A percentile compares a stretch with the other conserved stretches of the same genome.
Evolutionary conservation across 1,284 basidiomycete genomes (phyloP).

Genomic region (Inonotus hispidus): DNA sequence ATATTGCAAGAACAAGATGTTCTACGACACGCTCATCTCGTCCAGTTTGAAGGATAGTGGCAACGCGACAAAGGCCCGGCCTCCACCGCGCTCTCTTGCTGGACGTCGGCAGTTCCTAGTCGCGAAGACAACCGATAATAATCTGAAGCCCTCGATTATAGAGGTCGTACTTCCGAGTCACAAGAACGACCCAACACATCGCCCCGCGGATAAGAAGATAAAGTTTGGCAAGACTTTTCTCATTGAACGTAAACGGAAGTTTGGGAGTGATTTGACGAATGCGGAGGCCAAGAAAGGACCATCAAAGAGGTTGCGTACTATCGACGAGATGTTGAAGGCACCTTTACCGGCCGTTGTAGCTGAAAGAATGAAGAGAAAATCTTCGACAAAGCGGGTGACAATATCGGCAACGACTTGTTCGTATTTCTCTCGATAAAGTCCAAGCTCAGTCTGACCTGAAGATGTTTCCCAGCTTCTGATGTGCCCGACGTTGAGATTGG

Average conservation of each 20-base stretch:
- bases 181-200: not conserved
- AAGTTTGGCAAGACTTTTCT: not conserved
- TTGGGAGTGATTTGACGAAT: constrained; percentile 8
- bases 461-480: not conserved
- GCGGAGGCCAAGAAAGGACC: not conserved
- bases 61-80: not conserved
- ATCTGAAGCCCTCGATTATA: not conserved
- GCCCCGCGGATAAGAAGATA: not conserved
- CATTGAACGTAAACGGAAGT: constrained; percentile 11
- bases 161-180: not conserved
- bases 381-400: not conserved
- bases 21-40: constrained; percentile 13
- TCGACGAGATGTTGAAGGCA: constrained; percentile 9
- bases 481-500: constrained; percentile 7
- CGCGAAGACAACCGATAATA: not conserved
- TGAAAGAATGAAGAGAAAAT: not conserved
- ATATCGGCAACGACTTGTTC: not conserved
- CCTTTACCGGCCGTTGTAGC: not conserved
- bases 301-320: not conserved
- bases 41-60: not conserved
- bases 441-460: not conserved
- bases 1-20: constrained; percentile 17
- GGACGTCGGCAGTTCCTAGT: not conserved
- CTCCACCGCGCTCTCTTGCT: not conserved
- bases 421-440: not conserved